These are phyloP conservation scores for Helichrysum umbraculigerum DNA, from an alignment of 129 eudicot genomes.

Conservation along the genomic window DNA sequence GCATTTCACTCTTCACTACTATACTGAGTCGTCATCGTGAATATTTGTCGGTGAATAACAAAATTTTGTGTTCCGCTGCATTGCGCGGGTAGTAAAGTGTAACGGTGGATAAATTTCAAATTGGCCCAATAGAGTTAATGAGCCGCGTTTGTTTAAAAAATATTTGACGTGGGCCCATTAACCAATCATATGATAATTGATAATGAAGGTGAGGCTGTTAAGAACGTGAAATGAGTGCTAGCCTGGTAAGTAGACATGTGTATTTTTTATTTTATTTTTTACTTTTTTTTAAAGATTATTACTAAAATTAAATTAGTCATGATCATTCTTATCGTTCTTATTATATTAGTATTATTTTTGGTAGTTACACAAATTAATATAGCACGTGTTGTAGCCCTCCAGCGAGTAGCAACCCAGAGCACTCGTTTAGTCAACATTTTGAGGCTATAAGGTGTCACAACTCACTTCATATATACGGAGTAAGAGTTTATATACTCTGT, in stretches of 20 bases:
- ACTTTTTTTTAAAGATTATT: too few species aligned
- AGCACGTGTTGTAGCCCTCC: neutral
- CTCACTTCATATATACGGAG: too few species aligned
- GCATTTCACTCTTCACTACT: too few species aligned
- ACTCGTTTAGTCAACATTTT: neutral
- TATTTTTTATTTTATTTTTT: neutral
- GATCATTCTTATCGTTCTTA: too few species aligned
- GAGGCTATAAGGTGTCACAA: neutral
- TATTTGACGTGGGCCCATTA: neutral
- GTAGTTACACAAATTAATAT: neutral
- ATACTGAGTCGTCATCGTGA: too few species aligned
- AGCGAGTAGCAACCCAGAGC: neutral
- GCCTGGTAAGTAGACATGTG: neutral
- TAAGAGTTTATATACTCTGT: too few species aligned
- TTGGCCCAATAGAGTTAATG: neutral
- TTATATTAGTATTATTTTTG: neutral
- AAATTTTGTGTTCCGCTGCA: too few species aligned
- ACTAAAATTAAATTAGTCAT: too few species aligned
- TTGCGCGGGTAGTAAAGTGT: too few species aligned
- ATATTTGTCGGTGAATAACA: too few species aligned
- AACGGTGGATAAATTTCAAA: neutral
- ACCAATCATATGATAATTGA: neutral
- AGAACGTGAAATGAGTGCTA: neutral
- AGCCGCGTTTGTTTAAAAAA: neutral
- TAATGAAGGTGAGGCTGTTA: slow-evolving; percentile 6